These are phyloP conservation scores for Malus asiatica DNA, from an alignment of 306 rosid genomes.

Conservation along the genomic window DNA sequence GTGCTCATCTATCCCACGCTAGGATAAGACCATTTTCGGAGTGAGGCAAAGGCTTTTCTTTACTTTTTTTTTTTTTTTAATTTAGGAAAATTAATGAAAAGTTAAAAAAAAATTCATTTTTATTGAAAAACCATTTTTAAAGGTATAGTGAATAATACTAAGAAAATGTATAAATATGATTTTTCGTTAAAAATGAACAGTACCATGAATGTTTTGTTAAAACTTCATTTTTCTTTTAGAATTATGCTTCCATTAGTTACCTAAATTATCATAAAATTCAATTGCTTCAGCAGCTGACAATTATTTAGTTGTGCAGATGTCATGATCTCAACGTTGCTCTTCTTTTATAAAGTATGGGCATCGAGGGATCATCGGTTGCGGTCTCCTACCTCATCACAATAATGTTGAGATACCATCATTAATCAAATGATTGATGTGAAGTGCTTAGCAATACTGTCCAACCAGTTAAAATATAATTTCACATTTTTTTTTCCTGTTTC, in stretches of 20 bases:
- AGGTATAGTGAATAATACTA: too few relatives aligned
- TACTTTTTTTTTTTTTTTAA: background rate
- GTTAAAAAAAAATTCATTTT: too few relatives aligned
- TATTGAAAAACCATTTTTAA: too few relatives aligned
- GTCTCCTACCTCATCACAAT: background rate
- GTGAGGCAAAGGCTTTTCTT: background rate
- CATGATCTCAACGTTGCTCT: background rate
- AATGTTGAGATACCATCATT: background rate
- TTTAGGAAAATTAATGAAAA: too few relatives aligned
- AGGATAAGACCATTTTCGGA: background rate
- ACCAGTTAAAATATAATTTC: background rate
- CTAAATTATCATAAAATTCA: background rate
- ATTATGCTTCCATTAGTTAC: background rate
- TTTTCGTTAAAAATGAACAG: too few relatives aligned
- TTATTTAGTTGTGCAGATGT: background rate
- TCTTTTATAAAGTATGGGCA: background rate
- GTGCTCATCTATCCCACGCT: background rate
- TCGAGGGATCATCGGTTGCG: background rate
- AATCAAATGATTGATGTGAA: background rate
- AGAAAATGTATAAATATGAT: too few relatives aligned
- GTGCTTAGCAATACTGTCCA: background rate
- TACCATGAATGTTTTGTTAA: too few relatives aligned
- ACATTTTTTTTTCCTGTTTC: background rate
- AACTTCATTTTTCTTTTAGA: background rate
- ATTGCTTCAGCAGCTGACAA: background rate